Evolutionary conservation across 2,329 filamentous ascomycete species (phyloP), one percentile per base, ranked within the genome.

Genomic region (Ophiocordyceps camponoti-leonardi): DNA sequence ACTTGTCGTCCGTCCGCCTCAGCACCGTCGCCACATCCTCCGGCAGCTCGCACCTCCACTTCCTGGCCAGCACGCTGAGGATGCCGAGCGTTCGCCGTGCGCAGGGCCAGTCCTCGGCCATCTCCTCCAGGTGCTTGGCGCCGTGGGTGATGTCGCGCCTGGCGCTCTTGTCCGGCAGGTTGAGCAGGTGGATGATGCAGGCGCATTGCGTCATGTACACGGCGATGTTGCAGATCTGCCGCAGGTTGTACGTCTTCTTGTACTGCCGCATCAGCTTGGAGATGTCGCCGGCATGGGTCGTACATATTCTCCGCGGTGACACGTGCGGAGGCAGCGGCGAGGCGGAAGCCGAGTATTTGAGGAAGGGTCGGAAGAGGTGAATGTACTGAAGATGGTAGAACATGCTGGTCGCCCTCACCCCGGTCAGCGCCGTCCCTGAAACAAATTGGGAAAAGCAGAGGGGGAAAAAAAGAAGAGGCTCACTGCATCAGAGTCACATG

Each of bases 301-400:
- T 92, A 63, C 90, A 95, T 45, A 94, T 78, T 52, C 88, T 86
- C 18, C 90, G 79, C 0, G 92, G 90, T 8, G 88, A 95, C 18
- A 95, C 84, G 54, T 94, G 86, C 2, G 79, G 67, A 4, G 88
- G 90, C 1, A 95, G 72, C 1, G 87, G 90, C 1, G 88, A 94
- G 1, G 79, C 81, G 7, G 76, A 67, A 43, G 83, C 86, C 3
- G 77, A 82, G 58, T 95, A 96, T 61, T 92, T 94, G 44, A 96
- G 72, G 58, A 96, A 96, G 0, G 92, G 90, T 6, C 90, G 79
- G 68, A 95, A 96, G 5, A 96, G 78, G 56, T 96, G 88, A 49
- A 96, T 94, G 58, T 93, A 94, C 42, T 95, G 79, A 1, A 96
- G 73, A 57, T 96, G 88, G 61, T 90, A 94, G 64, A 96, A 94